phyloP scores from a whole-genome alignment of 2,329 filamentous ascomycete species.

The Exophiala phaeomuriformis region DNA sequence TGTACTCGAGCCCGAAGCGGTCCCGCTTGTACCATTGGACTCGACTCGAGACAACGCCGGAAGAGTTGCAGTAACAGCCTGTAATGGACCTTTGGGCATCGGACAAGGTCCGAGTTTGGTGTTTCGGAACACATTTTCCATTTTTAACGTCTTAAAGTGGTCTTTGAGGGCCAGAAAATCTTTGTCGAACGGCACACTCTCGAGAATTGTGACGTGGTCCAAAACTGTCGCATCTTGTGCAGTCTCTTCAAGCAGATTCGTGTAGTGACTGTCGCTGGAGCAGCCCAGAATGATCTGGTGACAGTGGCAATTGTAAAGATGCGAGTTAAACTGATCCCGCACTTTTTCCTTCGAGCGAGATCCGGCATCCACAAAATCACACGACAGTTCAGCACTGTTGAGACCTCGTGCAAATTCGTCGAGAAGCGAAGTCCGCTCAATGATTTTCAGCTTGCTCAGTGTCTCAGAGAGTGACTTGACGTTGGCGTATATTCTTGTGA shows the following conservation, averaged over 20 bases:
- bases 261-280: slow-evolving; percentile 51
- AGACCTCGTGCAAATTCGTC: slow-evolving; percentile 52
- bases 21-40: slow-evolving; percentile 37
- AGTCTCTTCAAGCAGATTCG: slow-evolving; percentile 46
- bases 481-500: slow-evolving; percentile 50
- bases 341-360: slow-evolving; percentile 43
- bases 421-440: slow-evolving; percentile 37
- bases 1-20: slow-evolving; percentile 31
- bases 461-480: slow-evolving; percentile 45
- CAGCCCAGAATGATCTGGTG: slow-evolving; percentile 55
- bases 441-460: slow-evolving; percentile 41
- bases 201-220: slow-evolving; percentile 49
- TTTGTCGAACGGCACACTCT: slow-evolving; percentile 50
- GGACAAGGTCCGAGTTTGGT: slow-evolving; percentile 23
- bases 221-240: slow-evolving; percentile 40
- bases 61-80: slow-evolving; percentile 29
- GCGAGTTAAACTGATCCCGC: slow-evolving; percentile 43
- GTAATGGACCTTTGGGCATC: slow-evolving; percentile 22
- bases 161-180: slow-evolving; percentile 44
- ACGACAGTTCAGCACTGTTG: slow-evolving; percentile 44
- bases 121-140: slow-evolving; percentile 48
- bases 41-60: slow-evolving; percentile 31
- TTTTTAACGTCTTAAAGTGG: slow-evolving; percentile 44
- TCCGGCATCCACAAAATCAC: slow-evolving; percentile 47
- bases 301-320: slow-evolving; percentile 53